These are phyloP conservation scores for Colletotrichum horii DNA, from an alignment of 2,329 filamentous ascomycete species.

Conservation along the genomic window DNA sequence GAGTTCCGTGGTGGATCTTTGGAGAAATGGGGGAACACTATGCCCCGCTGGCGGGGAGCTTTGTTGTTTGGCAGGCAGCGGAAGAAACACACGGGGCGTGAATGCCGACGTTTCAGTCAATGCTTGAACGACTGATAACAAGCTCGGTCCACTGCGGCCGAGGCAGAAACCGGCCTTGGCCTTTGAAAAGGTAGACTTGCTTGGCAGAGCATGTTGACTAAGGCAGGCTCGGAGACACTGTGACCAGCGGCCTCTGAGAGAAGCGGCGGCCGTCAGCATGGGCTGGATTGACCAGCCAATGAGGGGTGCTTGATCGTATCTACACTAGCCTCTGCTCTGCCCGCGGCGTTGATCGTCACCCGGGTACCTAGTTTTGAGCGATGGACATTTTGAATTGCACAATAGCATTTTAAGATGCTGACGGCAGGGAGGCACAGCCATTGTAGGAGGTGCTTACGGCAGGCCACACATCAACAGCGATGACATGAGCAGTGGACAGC, in stretches of 20 bases:
- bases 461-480: no score
- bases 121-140: neutral
- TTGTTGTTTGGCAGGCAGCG: neutral
- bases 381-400: no score
- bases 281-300: neutral
- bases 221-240: neutral
- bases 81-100: neutral
- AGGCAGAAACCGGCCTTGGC: neutral
- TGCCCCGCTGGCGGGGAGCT: neutral
- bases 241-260: neutral
- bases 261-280: neutral
- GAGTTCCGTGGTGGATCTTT: neutral
- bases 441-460: neutral
- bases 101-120: neutral
- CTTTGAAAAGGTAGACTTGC: neutral
- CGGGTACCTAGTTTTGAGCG: no score
- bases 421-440: neutral
- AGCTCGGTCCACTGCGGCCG: neutral
- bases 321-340: no score
- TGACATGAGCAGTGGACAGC: neutral
- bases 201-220: neutral
- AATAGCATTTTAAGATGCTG: no score
- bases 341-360: no score
- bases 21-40: neutral
- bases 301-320: no score